These are phyloP conservation scores for Yamadazyma taylorii DNA, from an alignment of 1,139 yeast species.

Conservation along the genomic window DNA sequence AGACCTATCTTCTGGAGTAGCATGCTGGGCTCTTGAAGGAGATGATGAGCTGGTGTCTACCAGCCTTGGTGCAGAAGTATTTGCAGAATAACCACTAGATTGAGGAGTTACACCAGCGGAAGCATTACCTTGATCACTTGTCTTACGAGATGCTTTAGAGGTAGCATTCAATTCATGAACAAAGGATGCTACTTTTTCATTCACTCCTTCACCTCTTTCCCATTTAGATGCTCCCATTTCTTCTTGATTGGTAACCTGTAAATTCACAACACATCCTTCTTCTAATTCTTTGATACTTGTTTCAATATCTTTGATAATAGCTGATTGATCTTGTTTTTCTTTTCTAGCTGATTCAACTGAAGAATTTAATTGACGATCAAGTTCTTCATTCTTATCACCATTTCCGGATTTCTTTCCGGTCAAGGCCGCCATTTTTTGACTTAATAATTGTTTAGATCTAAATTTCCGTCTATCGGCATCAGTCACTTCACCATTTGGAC, in stretches of 20 bases:
- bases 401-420: constrained; percentile 63
- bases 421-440: constrained; percentile 86
- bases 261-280: constrained; percentile 52
- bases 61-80: constrained; percentile 8
- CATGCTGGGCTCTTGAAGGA: constrained; percentile 20
- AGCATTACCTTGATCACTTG: constrained; percentile 4
- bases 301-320: constrained; percentile 70
- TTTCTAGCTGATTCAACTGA: constrained; percentile 54
- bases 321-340: constrained; percentile 56
- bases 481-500: constrained; percentile 81
- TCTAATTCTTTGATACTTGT: constrained; percentile 71
- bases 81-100: constrained; percentile 12
- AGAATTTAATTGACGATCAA: constrained; percentile 56
- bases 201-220: constrained; percentile 84
- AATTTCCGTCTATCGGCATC: constrained; percentile 80
- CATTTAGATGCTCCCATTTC: constrained; percentile 68
- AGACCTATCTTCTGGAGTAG: constrained; percentile 65
- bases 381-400: constrained; percentile 44
- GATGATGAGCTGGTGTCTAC: background rate
- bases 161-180: constrained; percentile 51
- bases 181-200: constrained; percentile 60
- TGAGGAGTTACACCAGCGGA: constrained; percentile 15
- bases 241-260: constrained; percentile 44
- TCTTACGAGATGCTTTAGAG: constrained; percentile 11
- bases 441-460: constrained; percentile 71